Evolutionary conservation across 345 rosid genomes (phyloP), one percentile per base, ranked within the genome.

Genomic region (Leavenworthia alabamica): DNA sequence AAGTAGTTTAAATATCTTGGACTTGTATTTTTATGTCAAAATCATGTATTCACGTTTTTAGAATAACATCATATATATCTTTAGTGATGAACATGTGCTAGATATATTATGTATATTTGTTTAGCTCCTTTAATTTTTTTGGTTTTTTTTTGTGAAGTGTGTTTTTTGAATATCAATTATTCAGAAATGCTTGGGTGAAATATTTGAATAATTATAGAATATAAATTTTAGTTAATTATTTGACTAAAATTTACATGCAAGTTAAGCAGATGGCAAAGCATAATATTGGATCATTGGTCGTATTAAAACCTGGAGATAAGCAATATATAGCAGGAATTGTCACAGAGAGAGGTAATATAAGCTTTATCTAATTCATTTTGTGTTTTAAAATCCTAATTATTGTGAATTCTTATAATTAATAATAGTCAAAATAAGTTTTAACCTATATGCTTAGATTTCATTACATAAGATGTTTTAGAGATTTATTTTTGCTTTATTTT

Each of bases 261-360:
- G 22, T 17, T 36, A 61, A 62, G 75, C 87, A 88, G 96, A 88
- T 91, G 96, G 92, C 98, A 10, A 62, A 76, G 48, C 83, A 86
- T 68, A 83, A 91, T 48, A 81, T 91, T 22, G 98, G 98, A 65
- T 91, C 98, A 12, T 50, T 88, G 66, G 86, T 86, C 9, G 96
- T 91, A n/a, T 80, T 88, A 56, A 86, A 80, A 79, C 90, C 94
- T 9, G 96, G 92, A 57, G 80, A 84, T 20, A 70, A 80, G 50
- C 85, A 73, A 42, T 62, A 70, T 19, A 77, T 88, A 35, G 96
- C 95, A 32, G 98, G 96, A 64, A 91, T 91, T 71, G 67, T 88
- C 58, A 91, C 96, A 42, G 95, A 88, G 75, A 86, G 96, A 81
- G 96, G 96, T 88, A 73, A 2, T 58, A 41, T 14, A 40, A 22